Conservation (phyloP, 2,329 filamentous ascomycete species). For the Coniella vitis region DNA sequence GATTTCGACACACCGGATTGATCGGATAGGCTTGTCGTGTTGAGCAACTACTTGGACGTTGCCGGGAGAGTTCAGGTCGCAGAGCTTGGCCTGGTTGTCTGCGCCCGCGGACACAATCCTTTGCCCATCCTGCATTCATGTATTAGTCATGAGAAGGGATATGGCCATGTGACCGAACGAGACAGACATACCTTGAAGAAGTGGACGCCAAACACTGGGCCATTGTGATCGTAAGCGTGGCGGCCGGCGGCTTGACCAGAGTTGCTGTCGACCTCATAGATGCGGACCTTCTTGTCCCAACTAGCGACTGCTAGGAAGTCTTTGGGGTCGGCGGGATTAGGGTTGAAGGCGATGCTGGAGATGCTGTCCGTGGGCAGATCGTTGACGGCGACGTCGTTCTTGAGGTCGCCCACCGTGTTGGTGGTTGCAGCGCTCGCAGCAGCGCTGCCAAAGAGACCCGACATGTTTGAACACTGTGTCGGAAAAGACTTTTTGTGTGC, state of each 20-base stretch:
- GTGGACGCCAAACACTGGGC: slow-evolving; percentile 74
- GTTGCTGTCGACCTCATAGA: slow-evolving; percentile 75
- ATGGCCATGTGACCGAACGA: background rate
- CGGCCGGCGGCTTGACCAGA: slow-evolving; percentile 78
- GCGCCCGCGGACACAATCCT: slow-evolving; percentile 84
- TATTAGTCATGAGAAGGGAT: background rate
- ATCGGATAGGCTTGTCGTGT: slow-evolving; percentile 77
- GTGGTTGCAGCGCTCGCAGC: slow-evolving; percentile 42
- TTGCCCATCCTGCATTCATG: slow-evolving; percentile 64
- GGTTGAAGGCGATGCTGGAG: slow-evolving; percentile 71
- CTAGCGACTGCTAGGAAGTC: slow-evolving; percentile 86
- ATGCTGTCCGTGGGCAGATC: slow-evolving; percentile 83
- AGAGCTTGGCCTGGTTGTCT: slow-evolving; percentile 83
- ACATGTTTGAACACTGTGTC: slow-evolving; percentile 42
- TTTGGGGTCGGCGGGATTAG: slow-evolving; percentile 39
- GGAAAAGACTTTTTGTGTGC: background rate
- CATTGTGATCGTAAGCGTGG: slow-evolving; percentile 79
- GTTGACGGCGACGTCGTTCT: slow-evolving; percentile 74
- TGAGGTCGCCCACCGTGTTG: slow-evolving; percentile 83
- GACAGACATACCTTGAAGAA: slow-evolving; percentile 70
- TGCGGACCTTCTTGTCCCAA: slow-evolving; percentile 97
- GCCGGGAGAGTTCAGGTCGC: slow-evolving; percentile 64
- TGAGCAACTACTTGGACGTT: slow-evolving; percentile 66
- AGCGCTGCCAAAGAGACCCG: slow-evolving; percentile 52
- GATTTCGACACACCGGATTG: slow-evolving; percentile 69